Evolutionary conservation across 108 stramenopile species (phyloP).

Genomic region (Skeletonema grethae): DNA sequence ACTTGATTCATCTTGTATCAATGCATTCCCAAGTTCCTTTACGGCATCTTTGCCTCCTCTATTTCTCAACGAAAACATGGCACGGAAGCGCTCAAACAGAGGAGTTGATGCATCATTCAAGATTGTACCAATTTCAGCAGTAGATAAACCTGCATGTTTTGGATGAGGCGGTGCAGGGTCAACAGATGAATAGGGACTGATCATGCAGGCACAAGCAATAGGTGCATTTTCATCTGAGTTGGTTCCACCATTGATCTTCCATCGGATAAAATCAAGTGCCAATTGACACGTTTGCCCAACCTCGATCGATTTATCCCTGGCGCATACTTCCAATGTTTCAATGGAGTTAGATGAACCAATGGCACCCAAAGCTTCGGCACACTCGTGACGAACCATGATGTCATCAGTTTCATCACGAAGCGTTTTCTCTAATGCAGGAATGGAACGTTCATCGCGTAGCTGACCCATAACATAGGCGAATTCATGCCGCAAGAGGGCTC

Average conservation of each 20-base stretch:
- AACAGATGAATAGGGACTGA: conserved; percentile 76
- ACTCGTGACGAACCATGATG: conserved; percentile 97
- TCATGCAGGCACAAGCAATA: conserved; percentile 83
- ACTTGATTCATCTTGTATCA: conserved; percentile 70
- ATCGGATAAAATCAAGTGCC: conserved; percentile 81
- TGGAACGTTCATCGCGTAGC: conserved; percentile 72
- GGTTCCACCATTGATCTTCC: conserved; percentile 48
- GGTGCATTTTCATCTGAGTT: conserved; percentile 52
- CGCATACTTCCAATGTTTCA: conserved; percentile 44
- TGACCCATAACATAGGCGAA: conserved; percentile 98
- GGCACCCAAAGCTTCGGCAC: conserved; percentile 92
- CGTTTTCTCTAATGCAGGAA: conserved; percentile 53
- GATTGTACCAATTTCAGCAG: conserved; percentile 65
- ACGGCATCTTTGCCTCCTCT: conserved; percentile 83
- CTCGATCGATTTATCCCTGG: conserved; percentile 66
- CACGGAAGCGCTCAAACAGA: conserved; percentile 94
- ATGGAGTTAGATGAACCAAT: conserved; percentile 61
- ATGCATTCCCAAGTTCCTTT: conserved; percentile 74
- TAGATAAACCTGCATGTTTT: conserved; percentile 50
- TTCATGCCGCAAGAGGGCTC: conserved; percentile 95
- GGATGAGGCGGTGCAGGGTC: conserved; percentile 92
- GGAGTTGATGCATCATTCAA: conserved; percentile 66
- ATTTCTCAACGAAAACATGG: conserved; percentile 98
- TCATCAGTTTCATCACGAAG: conserved; percentile 67
- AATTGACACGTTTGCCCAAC: conserved; percentile 91